Evolutionary conservation across 2,329 filamentous ascomycete species (phyloP).

Genomic region (Colletotrichum trifolii): DNA sequence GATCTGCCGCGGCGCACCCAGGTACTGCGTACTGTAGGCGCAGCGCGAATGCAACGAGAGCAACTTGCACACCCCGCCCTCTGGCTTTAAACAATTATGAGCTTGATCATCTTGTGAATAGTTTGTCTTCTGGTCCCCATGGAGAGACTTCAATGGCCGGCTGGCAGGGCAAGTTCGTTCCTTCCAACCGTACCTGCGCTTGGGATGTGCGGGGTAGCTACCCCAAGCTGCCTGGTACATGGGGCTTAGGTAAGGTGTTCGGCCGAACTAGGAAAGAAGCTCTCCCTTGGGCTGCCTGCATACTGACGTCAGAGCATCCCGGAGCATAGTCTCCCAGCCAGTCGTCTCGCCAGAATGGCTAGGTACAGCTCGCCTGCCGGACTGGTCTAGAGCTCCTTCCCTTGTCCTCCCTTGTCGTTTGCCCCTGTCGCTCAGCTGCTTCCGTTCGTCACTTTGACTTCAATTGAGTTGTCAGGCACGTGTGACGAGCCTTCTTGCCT

Average conservation of each 20-base stretch:
- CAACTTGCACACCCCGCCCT: too few relatives aligned
- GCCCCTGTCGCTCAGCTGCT: slow-evolving; percentile 1
- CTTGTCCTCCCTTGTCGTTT: background rate
- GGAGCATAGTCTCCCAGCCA: too few relatives aligned
- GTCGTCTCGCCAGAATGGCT: background rate
- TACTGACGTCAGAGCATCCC: background rate
- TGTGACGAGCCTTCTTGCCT: slow-evolving; percentile 8
- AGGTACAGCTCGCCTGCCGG: background rate
- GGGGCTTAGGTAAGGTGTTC: slow-evolving; percentile 2
- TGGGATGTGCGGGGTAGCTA: background rate
- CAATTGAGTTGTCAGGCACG: slow-evolving; percentile 14
- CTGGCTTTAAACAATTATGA: too few relatives aligned
- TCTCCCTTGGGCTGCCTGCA: slow-evolving; percentile 15
- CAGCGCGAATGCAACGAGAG: too few relatives aligned
- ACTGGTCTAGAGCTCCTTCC: background rate
- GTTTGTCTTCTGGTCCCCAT: too few relatives aligned
- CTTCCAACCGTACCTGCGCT: too few relatives aligned
- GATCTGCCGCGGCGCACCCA: too few relatives aligned
- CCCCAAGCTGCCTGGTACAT: background rate
- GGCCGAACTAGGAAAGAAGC: slow-evolving; percentile 3
- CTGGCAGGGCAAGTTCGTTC: too few relatives aligned
- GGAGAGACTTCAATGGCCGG: too few relatives aligned
- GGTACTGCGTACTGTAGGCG: too few relatives aligned
- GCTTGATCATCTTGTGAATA: too few relatives aligned
- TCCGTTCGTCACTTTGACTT: slow-evolving; percentile 24